Percentiles rank a stretch among this genome's conserved stretches.
phyloP scores from a whole-genome alignment of 1,284 basidiomycete genomes.

The Paramarasmius palmivorus region DNA sequence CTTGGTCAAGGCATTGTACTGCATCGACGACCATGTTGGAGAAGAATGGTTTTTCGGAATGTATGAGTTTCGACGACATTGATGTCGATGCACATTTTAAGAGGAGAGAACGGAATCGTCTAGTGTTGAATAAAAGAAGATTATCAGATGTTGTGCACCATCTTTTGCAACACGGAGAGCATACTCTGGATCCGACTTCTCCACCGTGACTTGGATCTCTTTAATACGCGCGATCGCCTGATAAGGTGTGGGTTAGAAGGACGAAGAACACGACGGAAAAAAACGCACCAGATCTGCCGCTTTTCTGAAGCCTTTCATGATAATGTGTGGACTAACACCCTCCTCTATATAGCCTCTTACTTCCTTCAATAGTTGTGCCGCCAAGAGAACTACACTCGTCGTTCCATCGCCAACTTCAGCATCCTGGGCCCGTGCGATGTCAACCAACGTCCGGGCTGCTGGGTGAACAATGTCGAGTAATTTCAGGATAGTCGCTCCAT shows the following conservation, averaged over 20 bases:
- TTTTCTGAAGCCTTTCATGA: conserved; percentile 94
- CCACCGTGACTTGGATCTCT: conserved; percentile 88
- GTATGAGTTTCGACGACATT: conserved; percentile 99
- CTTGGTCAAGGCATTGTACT: conserved; percentile 89
- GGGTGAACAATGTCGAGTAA: conserved; percentile 97
- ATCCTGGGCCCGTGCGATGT: conserved; percentile 97
- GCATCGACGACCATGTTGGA: conserved; percentile 99
- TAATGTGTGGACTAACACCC: conserved; percentile 95
- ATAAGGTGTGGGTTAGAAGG: conserved; percentile 17
- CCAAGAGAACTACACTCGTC: conserved; percentile 92
- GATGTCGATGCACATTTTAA: conserved; percentile 97
- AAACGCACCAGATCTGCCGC: conserved; percentile 80
- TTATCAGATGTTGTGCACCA: conserved; percentile 15
- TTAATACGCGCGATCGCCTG: conserved; percentile 88
- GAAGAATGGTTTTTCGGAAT: conserved; percentile 99
- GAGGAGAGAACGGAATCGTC: conserved; percentile 90
- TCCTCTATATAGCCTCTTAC: conserved; percentile 93
- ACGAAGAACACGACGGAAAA: conserved; percentile 14
- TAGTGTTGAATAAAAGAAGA: conserved; percentile 36
- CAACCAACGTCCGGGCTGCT: conserved; percentile 93
- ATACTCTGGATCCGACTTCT: conserved; percentile 88
- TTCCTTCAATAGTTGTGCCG: conserved; percentile 95
- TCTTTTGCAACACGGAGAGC: conserved; percentile 29
- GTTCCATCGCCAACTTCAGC: conserved; percentile 99
- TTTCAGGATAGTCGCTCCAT: conserved; percentile 97